These are phyloP conservation scores for Myxozyma kluyveri DNA, from an alignment of 805 yeast genomes.

Conservation along the genomic window DNA sequence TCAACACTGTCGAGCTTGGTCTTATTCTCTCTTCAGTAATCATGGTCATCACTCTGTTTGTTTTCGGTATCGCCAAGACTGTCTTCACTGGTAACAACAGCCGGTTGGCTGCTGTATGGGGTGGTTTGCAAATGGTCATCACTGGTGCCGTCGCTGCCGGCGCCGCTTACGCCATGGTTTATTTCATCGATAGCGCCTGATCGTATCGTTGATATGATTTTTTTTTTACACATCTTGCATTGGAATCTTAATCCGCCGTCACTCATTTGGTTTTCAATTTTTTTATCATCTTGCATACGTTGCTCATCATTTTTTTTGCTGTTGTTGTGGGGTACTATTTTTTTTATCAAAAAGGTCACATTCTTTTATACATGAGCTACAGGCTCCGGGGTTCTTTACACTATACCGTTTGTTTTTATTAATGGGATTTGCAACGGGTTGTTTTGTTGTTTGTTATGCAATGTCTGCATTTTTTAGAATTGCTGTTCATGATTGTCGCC, in stretches of 20 bases:
- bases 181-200: conserved; percentile 53
- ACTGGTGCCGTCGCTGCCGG: conserved; percentile 98
- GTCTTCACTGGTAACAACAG: conserved; percentile 62
- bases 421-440: not conserved
- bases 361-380: not conserved
- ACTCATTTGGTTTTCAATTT: not conserved
- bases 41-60: conserved; percentile 80
- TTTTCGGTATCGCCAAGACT: conserved; percentile 85
- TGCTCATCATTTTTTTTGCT: not conserved
- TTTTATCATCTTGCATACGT: not conserved
- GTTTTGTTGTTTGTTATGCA: not conserved
- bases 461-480: too few species aligned
- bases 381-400: not conserved
- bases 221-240: not conserved
- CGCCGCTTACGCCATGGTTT: conserved; percentile 91
- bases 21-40: conserved; percentile 68
- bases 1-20: conserved; percentile 70
- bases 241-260: too few species aligned
- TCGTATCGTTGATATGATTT: not conserved
- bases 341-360: not conserved
- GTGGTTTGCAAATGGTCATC: conserved; percentile 88
- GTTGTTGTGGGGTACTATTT: too few species aligned
- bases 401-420: not conserved
- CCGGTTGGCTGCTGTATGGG: conserved; percentile 44
- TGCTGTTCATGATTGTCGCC: too few species aligned